These are phyloP conservation scores for Tricholoma sp. DNA, from an alignment of 768 basidiomycete species.

Conservation along the genomic window DNA sequence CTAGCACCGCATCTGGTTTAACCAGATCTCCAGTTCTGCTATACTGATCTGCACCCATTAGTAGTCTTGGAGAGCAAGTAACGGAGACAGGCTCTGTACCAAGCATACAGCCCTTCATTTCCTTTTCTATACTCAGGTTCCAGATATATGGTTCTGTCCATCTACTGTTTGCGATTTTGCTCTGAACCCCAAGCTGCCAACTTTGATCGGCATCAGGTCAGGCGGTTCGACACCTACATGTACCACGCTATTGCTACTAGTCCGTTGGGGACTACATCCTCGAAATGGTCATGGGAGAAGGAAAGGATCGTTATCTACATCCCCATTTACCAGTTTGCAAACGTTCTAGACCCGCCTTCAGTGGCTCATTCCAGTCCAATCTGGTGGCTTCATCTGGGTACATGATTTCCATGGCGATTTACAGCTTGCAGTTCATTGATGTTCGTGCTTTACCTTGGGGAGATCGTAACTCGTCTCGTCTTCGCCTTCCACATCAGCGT, in stretches of 20 bases:
- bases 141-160: too few relatives aligned
- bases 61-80: too few relatives aligned
- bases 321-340: background rate
- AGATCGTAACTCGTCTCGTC: background rate
- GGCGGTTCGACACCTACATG: background rate
- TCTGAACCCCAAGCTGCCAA: background rate
- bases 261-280: background rate
- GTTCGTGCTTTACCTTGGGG: background rate
- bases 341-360: background rate
- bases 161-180: background rate
- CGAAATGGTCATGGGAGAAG: background rate
- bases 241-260: background rate
- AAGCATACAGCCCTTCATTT: too few relatives aligned
- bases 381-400: background rate
- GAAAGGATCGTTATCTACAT: background rate
- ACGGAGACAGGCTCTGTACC: too few relatives aligned
- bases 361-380: background rate
- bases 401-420: background rate
- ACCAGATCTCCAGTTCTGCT: too few relatives aligned
- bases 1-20: too few relatives aligned
- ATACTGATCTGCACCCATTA: too few relatives aligned
- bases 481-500: background rate
- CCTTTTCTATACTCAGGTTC: too few relatives aligned
- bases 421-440: background rate
- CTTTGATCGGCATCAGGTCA: background rate